Evolutionary conservation across 1,284 basidiomycete species (phyloP).

Genomic region (Ceraceosorus guamensis): DNA sequence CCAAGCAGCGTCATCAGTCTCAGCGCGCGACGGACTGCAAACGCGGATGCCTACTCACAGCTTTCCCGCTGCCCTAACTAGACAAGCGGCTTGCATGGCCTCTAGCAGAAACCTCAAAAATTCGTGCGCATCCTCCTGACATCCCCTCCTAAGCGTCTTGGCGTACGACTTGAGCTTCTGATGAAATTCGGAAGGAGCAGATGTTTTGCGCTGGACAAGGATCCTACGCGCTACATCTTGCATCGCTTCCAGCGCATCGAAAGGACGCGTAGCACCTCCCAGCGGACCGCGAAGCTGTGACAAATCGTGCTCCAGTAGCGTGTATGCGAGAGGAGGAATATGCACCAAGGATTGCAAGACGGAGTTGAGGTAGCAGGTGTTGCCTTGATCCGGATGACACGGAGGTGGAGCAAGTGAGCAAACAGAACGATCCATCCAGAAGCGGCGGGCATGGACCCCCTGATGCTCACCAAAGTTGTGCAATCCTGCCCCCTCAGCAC

Average conservation of each 20-base stretch:
- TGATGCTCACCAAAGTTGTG: neutral
- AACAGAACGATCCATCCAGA: neutral
- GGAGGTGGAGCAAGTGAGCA: neutral
- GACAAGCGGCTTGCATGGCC: slow-evolving; percentile 75
- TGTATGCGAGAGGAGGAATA: slow-evolving; percentile 76
- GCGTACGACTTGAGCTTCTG: slow-evolving; percentile 62
- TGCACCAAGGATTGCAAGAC: slow-evolving; percentile 88
- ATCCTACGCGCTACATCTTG: slow-evolving; percentile 64
- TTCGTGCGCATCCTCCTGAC: slow-evolving; percentile 97
- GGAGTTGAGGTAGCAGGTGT: slow-evolving; percentile 96
- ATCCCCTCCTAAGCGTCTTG: slow-evolving; percentile 77
- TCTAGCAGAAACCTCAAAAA: slow-evolving; percentile 93
- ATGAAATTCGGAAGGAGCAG: slow-evolving; percentile 29
- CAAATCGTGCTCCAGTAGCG: slow-evolving; percentile 57
- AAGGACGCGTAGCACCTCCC: slow-evolving; percentile 52
- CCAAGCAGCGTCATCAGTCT: neutral
- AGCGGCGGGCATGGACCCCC: neutral
- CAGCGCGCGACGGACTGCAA: slow-evolving; percentile 4
- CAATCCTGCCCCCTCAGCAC: neutral
- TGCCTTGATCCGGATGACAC: slow-evolving; percentile 54
- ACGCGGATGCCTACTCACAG: too few species aligned
- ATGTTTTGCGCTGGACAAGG: neutral
- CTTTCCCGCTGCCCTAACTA: slow-evolving; percentile 66
- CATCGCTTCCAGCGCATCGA: slow-evolving; percentile 35
- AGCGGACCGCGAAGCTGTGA: slow-evolving; percentile 51